Evolutionary conservation across 1,139 yeast species (phyloP).

Genomic region (Hyphopichia buzzinii): DNA sequence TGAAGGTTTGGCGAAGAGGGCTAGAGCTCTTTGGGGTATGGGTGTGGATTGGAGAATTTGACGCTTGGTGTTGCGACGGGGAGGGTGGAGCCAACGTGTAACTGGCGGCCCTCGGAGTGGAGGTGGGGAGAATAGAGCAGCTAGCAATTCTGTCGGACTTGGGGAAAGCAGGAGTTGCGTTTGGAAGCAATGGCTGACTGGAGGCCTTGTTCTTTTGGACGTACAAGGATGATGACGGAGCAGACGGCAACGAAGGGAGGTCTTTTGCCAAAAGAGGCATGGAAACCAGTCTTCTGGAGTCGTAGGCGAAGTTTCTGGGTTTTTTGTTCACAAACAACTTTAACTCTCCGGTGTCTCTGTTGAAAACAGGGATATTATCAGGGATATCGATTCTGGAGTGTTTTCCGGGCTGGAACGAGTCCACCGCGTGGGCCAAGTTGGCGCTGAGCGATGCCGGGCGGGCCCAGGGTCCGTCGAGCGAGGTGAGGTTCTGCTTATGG

Average conservation of each 20-base stretch:
- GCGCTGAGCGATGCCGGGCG: constrained; percentile 21
- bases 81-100: no score
- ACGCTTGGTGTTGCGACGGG: no score
- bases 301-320: background rate
- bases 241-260: background rate
- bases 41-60: no score
- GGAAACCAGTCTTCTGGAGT: constrained; percentile 20
- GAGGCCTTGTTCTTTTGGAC: no score
- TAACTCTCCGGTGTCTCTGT: constrained; percentile 21
- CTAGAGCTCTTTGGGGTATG: no score
- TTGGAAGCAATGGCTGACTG: no score
- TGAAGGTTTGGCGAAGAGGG: no score
- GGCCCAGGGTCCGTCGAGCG: constrained; percentile 22
- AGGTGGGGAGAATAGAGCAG: no score
- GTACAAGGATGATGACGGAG: background rate
- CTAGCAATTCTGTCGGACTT: no score
- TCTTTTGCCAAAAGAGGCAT: constrained; percentile 16
- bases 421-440: constrained; percentile 30
- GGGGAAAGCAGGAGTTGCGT: background rate
- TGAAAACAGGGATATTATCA: constrained; percentile 25
- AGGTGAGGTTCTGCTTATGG: constrained; percentile 23
- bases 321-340: constrained; percentile 14
- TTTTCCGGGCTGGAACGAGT: constrained; percentile 27
- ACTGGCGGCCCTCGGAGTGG: no score
- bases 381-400: constrained; percentile 31